Evolutionary conservation across 2,329 filamentous ascomycete species (phyloP), one percentile per base, ranked within the genome.

Genomic region (Hymenoscyphus repandus): DNA sequence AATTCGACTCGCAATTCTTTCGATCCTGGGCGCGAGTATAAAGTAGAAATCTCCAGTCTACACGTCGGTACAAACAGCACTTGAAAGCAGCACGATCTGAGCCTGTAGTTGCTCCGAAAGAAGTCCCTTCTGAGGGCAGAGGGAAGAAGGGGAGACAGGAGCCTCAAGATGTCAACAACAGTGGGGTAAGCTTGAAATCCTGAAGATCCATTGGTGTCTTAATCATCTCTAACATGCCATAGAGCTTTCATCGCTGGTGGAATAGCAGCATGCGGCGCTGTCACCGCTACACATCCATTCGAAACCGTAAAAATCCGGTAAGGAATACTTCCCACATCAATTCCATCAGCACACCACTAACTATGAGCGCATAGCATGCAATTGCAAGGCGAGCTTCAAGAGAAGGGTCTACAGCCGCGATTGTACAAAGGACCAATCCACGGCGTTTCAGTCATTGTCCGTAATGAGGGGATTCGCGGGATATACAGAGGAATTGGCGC

Each of bases 261-360:
- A 68, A 88, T 99, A 66, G 93, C 93, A 67, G 93, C 93, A 59
- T 97, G 92, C 73, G 93, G 93, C 66, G 93, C 93, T 58, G 93
- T 99, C 51, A 97, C 92, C 37, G 91, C 95, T 59, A 97, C 93
- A 45, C 93, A 99, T 72, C 91, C 91, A 51, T 97, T 97, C 74
- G 93, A 99, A 73, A 97, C 92, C 11, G 90, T 99, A 69, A 99
- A 99, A 80, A 97, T 97, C 68, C 88, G 91, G 86, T 91, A 76
- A 67, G 77, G 10, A 22, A 49, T 43, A 20, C 30, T 36, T 22
- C 34, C 37, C 9, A n/a, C n/a, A 39, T 53, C 57, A 47, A 60
- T 33, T 32, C 9, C 10, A 18, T 20, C 31, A 20, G 40, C 18
- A 34, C 37, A 9, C n/a, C 15, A 39, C 55, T 60, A 44, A 62